Base-by-base conservation (phyloP, 2,329 filamentous ascomycete genomes). In the Zalaria obscura region DNA sequence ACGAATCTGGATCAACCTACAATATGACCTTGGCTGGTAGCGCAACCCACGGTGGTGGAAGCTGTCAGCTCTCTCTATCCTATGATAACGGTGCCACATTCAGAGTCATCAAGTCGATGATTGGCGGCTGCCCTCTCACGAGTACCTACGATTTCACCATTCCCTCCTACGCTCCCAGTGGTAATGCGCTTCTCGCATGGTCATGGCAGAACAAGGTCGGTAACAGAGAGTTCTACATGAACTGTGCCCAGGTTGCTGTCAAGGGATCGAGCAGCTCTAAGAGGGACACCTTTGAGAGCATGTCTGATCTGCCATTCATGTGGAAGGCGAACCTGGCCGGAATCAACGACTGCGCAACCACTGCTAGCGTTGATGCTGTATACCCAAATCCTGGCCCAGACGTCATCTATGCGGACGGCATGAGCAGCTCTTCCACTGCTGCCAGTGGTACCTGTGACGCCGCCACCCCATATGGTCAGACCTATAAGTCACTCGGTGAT, bases 211-310 rank as follows among this genome's bases (percentile, higher is more conserved):
- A 61, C 41, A 46, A 53, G 25, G 40, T 47, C 7, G 83, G 83
- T 26, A 87, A 87, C 63, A 73, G 83, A 38, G 83, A 89, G 59
- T 83, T 83, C 74, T 91, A 91, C 71, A 86, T 86, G 80, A 85
- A 86, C 63, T 91, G 84, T 55, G 83, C 83, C 5, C 68, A 73
- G 40, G 72, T 88, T 51, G 75, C 72, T 47, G 77, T 87, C 31
- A 55, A 40, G 26, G 29, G 34, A 5, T 39, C 45, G 7, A 39
- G 39, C 7, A 36, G 36, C 6, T 36, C 37, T 25, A 43, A 31
- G 25, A 46, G 38, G 41, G 43, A 44, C 41, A 25, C 36, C 10
- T 43, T 28, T 10, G 49, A 52, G 29, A 48, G 43, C 43, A 45
- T 67, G 25, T 46, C 55, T 6, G 47, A 45, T 9, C 55, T 67